Conservation (phyloP, 768 basidiomycete species). For the Mycena capillaripes region DNA sequence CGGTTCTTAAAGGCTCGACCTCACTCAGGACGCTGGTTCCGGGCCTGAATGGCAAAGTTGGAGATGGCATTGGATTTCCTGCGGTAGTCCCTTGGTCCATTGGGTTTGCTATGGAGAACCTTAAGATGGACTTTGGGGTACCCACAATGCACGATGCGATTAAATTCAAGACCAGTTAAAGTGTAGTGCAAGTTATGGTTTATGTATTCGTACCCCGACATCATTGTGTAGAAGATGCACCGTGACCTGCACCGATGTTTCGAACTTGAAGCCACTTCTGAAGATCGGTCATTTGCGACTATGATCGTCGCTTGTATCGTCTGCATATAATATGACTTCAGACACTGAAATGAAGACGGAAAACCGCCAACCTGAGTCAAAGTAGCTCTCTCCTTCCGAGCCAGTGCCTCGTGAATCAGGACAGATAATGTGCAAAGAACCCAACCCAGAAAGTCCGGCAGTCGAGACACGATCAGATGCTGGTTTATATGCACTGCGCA, state of each 20-base stretch:
- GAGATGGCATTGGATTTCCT: constrained; percentile 45
- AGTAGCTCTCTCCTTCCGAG: not conserved
- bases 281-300: too few species aligned
- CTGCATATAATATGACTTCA: too few species aligned
- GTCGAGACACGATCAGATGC: constrained; percentile 25
- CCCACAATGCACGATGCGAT: constrained; percentile 21
- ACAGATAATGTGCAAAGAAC: constrained; percentile 30
- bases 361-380: not conserved
- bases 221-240: too few species aligned
- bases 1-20: constrained; percentile 34
- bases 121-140: constrained; percentile 30
- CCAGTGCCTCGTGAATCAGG: not conserved
- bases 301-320: too few species aligned
- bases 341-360: not conserved
- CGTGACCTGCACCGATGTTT: too few species aligned
- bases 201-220: too few species aligned
- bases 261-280: too few species aligned
- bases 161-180: not conserved
- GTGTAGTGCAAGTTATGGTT: too few species aligned
- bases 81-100: constrained; percentile 42
- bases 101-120: constrained; percentile 29
- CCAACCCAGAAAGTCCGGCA: constrained; percentile 23
- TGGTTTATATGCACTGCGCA: constrained; percentile 22
- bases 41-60: constrained; percentile 39
- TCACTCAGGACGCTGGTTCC: constrained; percentile 34